Percentiles rank a stretch among this genome's conserved stretches.
Conservation (phyloP, 2,329 filamentous ascomycete species). For the Paraconiothyrium sp. region DNA sequence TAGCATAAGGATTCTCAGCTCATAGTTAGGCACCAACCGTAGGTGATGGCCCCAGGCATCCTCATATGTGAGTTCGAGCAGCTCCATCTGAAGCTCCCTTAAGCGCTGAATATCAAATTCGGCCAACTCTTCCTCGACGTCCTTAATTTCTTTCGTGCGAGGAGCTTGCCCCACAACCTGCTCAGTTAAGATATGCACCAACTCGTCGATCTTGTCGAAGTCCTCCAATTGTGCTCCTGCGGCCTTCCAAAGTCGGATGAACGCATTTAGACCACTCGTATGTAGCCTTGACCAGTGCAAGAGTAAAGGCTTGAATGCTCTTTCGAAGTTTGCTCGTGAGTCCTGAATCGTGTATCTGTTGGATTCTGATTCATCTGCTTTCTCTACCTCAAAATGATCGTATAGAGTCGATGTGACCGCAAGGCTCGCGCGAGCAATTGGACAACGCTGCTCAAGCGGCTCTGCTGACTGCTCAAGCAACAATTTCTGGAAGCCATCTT, state of each 20-base stretch:
- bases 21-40: constrained; percentile 51
- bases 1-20: constrained; percentile 26
- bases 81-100: constrained; percentile 89
- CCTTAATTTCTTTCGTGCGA: constrained; percentile 82
- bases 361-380: constrained; percentile 79
- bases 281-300: constrained; percentile 94
- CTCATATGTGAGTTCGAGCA: constrained; percentile 90
- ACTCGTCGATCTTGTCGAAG: constrained; percentile 91
- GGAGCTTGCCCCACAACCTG: constrained; percentile 85
- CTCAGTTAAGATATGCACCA: constrained; percentile 89
- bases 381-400: constrained; percentile 95
- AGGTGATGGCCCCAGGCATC: constrained; percentile 94
- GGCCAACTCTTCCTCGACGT: constrained; percentile 87
- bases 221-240: constrained; percentile 86
- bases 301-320: constrained; percentile 84
- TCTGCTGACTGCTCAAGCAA: constrained; percentile 86
- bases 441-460: constrained; percentile 77
- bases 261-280: constrained; percentile 83
- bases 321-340: constrained; percentile 80
- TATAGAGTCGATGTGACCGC: constrained; percentile 88
- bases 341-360: constrained; percentile 80
- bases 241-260: constrained; percentile 91
- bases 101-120: constrained; percentile 83
- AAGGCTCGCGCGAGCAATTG: constrained; percentile 85
- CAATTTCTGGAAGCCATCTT: constrained; percentile 91